Conservation (phyloP, 2,329 filamentous ascomycete genomes). For the Colletotrichum sp. region DNA sequence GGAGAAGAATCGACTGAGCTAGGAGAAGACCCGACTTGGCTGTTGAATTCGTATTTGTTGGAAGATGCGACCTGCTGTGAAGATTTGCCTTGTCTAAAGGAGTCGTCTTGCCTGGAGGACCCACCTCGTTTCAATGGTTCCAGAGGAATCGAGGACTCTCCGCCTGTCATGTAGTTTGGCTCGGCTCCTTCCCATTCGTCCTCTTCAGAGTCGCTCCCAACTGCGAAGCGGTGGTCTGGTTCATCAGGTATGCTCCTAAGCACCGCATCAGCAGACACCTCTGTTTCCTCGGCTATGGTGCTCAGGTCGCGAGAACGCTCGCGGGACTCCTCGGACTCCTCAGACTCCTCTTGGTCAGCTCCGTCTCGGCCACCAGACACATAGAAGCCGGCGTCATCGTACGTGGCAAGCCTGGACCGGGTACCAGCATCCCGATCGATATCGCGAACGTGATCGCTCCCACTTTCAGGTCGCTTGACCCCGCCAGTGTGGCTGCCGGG, state of each 20-base stretch:
- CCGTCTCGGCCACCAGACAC: not conserved
- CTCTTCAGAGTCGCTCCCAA: not conserved
- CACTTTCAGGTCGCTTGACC: not conserved
- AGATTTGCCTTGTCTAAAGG: not conserved
- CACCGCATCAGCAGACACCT: not conserved
- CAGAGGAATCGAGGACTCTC: not conserved
- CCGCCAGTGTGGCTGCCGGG: not conserved
- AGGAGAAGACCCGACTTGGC: not conserved
- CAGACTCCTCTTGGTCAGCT: not conserved
- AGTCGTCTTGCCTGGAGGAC: not conserved
- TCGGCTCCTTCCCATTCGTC: not conserved
- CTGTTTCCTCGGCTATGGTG: not conserved
- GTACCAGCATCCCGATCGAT: not conserved
- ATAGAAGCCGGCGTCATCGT: not conserved
- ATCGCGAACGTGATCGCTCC: not conserved
- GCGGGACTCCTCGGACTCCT: not conserved
- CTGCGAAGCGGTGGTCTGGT: not conserved
- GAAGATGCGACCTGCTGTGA: not conserved
- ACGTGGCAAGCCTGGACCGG: not conserved
- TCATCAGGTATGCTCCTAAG: not conserved
- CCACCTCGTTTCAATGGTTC: not conserved
- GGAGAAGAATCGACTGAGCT: not conserved
- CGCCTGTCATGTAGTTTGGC: not conserved
- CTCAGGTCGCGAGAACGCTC: not conserved
- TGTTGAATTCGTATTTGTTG: not conserved